Conservation (phyloP, 106 monocot genomes). For the Acanthochlamys bracteata region DNA sequence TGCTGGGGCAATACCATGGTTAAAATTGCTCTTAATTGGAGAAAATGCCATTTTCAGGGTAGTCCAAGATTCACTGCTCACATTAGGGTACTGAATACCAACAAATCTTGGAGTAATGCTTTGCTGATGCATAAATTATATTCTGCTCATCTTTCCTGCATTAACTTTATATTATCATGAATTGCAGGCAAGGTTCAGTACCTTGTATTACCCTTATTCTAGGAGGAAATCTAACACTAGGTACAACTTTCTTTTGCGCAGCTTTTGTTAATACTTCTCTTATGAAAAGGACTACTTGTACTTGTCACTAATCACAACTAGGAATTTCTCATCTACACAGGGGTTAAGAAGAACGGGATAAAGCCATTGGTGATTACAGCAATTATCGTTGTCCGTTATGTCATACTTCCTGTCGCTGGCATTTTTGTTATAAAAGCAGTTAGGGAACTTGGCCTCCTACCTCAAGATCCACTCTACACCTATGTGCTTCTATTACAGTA, state of each 20-base stretch:
- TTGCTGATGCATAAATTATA: background rate
- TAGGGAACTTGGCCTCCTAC: constrained; percentile 26
- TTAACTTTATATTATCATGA: background rate
- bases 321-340: constrained; percentile 9
- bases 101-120: background rate
- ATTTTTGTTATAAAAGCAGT: constrained; percentile 42
- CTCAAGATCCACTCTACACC: constrained; percentile 38
- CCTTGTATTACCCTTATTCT: constrained; percentile 70
- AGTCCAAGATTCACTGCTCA: constrained; percentile 36
- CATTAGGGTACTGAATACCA: constrained; percentile 37
- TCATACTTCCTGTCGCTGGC: constrained; percentile 35
- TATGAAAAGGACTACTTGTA: background rate
- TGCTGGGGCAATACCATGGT: constrained; percentile 44
- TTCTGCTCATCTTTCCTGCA: background rate
- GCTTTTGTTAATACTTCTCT: background rate
- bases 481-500: constrained; percentile 55
- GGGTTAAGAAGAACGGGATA: constrained; percentile 18
- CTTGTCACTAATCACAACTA: background rate
- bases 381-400: constrained; percentile 27
- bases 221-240: constrained; percentile 57
- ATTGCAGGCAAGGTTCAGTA: constrained; percentile 48
- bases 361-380: constrained; percentile 20
- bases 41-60: constrained; percentile 32
- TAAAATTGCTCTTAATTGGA: constrained; percentile 53
- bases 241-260: constrained; percentile 11